Evolutionary conservation across 257 asterid species (phyloP).

Genomic region (Jacaranda mimosifolia): DNA sequence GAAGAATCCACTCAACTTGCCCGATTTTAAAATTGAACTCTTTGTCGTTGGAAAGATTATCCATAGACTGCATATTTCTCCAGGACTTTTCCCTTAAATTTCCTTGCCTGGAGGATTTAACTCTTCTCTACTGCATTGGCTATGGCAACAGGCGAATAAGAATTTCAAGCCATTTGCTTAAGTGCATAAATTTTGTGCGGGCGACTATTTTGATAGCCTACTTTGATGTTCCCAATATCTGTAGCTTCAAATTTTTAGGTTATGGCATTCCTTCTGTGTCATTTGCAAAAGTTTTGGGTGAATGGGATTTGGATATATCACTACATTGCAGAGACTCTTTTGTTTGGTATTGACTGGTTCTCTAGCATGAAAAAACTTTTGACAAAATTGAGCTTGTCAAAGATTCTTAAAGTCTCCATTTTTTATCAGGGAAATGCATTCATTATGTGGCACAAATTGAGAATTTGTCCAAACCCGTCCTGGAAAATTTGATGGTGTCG

Average conservation of each 20-base stretch:
- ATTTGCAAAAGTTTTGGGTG: not conserved
- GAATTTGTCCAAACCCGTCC: not conserved
- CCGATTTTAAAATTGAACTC: not conserved
- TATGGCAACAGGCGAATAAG: not conserved
- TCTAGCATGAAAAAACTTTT: not conserved
- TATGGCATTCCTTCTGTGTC: not conserved
- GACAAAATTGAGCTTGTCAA: not conserved
- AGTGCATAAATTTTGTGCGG: not conserved
- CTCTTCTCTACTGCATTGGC: not conserved
- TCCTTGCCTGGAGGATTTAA: constrained; percentile 24
- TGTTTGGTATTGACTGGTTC: constrained; percentile 18
- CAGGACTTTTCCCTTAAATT: constrained; percentile 16
- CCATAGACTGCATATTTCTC: no score
- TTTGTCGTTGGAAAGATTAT: not conserved
- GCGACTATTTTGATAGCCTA: not conserved
- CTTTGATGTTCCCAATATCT: constrained; percentile 36
- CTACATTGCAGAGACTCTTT: not conserved
- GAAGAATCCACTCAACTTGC: no score
- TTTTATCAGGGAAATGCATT: not conserved
- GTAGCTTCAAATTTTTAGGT: not conserved
- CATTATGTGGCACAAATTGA: not conserved
- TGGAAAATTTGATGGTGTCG: constrained; percentile 9
- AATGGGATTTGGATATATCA: constrained; percentile 25
- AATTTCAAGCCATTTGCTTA: constrained; percentile 20
- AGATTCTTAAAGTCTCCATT: not conserved